phyloP scores from a whole-genome alignment of 2,329 filamentous ascomycete genomes.

The Thelonectria discophora region DNA sequence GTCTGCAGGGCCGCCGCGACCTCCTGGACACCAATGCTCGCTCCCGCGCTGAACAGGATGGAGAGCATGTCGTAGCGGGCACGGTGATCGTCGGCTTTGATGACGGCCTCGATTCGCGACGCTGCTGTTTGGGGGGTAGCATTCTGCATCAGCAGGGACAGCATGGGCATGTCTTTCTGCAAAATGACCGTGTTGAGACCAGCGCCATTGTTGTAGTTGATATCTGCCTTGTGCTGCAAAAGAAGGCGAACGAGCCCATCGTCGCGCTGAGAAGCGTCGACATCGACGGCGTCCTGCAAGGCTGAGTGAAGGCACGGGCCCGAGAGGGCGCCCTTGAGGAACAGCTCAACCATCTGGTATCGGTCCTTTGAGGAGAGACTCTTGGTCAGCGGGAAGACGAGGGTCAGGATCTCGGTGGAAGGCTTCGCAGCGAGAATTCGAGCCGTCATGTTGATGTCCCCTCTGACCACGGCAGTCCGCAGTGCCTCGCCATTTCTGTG shows the following conservation, averaged over 20 bases:
- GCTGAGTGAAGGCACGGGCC: conserved; percentile 58
- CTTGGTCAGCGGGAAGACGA: conserved; percentile 59
- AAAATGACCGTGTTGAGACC: conserved; percentile 58
- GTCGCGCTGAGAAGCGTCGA: conserved; percentile 58
- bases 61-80: conserved; percentile 57
- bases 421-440: conserved; percentile 59
- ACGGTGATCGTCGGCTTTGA: conserved; percentile 54
- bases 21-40: conserved; percentile 52
- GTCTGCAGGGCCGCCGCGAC: conserved; percentile 54
- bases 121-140: conserved; percentile 58
- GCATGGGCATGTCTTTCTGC: conserved; percentile 57
- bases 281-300: conserved; percentile 62
- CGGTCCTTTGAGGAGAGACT: conserved; percentile 54
- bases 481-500: conserved; percentile 62
- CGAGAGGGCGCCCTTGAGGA: conserved; percentile 59
- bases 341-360: conserved; percentile 59
- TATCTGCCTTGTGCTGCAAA: conserved; percentile 61
- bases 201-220: conserved; percentile 63
- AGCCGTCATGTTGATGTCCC: conserved; percentile 55
- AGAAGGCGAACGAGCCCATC: conserved; percentile 62
- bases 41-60: conserved; percentile 57
- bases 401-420: conserved; percentile 55
- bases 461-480: conserved; percentile 57
- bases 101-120: conserved; percentile 57
- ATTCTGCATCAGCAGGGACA: conserved; percentile 56